Evolutionary conservation across 495 filamentous ascomycete species (phyloP), one percentile per base, ranked within the genome.

Genomic region (Neurospora sp.): DNA sequence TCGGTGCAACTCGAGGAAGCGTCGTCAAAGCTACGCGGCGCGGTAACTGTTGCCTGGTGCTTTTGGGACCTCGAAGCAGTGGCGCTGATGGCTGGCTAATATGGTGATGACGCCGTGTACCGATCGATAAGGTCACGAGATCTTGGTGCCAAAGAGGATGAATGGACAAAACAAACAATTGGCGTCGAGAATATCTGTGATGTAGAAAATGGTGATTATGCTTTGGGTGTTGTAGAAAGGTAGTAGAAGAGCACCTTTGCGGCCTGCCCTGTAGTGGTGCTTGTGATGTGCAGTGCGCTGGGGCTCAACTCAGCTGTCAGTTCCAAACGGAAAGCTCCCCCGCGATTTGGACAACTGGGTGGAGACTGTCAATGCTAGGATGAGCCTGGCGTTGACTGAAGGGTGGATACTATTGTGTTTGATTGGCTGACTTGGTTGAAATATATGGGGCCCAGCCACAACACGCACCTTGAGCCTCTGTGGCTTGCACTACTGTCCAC

Each of bases 271-370:
- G 53, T 61, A 35, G 53, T 22, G 40, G 35, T 20, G 22, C 4
- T 37, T 39, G 10, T 22, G 59, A 18, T 69, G 22, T 27, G 69
- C 39, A 35, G 20, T 35, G 37, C 14, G 39, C 39, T 40, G 69
- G 69, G 31, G 39, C 39, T 70, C 69, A 70, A 39, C 39, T 18
- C 27, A 42, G 39, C 37, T 53, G 22, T 31, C 14, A 44, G 48
- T 44, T 70, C 69, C 69, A 70, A 70, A 35, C 14, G 53, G 53
- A 65, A 70, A 73, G 72, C 72, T 70, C 72, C 72, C 72, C 72
- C 46, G 72, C 72, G 72, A 70, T 73, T 73, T 73, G 72, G 22
- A 61, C 53, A 61, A 31, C 53, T 37, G 12, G 27, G 53, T 65
- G 53, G 53, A 35, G 53, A 31, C 22, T 35, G 12, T 9, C 1